Conservation (phyloP, 345 rosid species). For the Euphorbia pulcherrima region DNA sequence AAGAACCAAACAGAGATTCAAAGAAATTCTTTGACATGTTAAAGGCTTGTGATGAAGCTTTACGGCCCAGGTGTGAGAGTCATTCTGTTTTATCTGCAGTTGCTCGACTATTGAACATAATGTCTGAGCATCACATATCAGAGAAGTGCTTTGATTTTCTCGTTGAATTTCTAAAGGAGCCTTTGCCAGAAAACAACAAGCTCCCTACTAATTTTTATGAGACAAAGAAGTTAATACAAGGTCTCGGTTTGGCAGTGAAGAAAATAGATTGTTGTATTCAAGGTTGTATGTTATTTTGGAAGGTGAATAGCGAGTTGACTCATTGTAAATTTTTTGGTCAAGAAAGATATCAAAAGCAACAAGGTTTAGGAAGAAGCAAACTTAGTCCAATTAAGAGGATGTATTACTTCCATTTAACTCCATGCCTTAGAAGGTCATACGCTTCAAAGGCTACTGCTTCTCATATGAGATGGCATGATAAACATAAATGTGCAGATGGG, state of each 20-base stretch:
- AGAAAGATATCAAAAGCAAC: not conserved
- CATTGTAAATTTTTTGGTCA: not conserved
- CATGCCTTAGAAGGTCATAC: not conserved
- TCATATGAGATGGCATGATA: conserved; percentile 9
- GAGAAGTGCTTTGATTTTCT: not conserved
- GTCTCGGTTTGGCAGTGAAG: not conserved
- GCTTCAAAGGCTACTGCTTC: not conserved
- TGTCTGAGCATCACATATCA: not conserved
- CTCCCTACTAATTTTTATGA: not conserved
- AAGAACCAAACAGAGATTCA: not conserved
- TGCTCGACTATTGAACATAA: not conserved
- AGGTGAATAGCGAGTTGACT: not conserved
- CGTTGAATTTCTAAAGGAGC: not conserved
- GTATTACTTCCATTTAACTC: not conserved
- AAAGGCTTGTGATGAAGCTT: not conserved
- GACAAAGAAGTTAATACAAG: not conserved
- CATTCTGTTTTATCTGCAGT: not conserved
- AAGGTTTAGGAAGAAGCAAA: not conserved
- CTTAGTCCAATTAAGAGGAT: not conserved
- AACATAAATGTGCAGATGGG: not conserved
- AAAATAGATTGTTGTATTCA: not conserved
- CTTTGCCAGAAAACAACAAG: not conserved
- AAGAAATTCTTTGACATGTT: not conserved
- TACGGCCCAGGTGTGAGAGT: not conserved
- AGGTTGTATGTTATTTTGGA: not conserved